Evolutionary conservation across 2,329 filamentous ascomycete genomes (phyloP).

Genomic region (Thielaviopsis cerberus): DNA sequence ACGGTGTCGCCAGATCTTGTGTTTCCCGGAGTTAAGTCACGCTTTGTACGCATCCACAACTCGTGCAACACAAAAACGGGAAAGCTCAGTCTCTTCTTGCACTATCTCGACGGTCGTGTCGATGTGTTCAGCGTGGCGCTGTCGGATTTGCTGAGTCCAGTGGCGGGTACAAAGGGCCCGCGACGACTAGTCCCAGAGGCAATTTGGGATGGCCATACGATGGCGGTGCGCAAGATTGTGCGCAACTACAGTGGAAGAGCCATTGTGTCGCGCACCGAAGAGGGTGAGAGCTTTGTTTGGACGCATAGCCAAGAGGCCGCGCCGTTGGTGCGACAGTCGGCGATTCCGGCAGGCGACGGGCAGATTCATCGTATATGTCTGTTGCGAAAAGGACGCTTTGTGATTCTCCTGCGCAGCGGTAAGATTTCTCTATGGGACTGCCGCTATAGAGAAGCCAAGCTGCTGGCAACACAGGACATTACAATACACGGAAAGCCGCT

Average conservation of each 20-base stretch:
- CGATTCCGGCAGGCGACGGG: conserved; percentile 43
- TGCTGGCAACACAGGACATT: conserved; percentile 32
- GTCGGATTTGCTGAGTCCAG: conserved; percentile 61
- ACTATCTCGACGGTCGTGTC: conserved; percentile 72
- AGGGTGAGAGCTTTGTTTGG: conserved; percentile 72
- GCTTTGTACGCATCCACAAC: conserved; percentile 3
- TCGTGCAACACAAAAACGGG: conserved; percentile 2
- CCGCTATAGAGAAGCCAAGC: conserved; percentile 35
- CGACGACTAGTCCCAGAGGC: conserved; percentile 42
- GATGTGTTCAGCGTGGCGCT: conserved; percentile 65
- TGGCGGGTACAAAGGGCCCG: conserved; percentile 28
- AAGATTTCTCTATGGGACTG: conserved; percentile 67
- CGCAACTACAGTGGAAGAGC: conserved; percentile 66
- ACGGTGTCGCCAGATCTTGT: conserved; percentile 40
- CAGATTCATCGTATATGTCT: conserved; percentile 69
- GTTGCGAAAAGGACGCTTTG: conserved; percentile 56
- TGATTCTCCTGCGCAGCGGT: conserved; percentile 59
- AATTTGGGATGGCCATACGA: conserved; percentile 70
- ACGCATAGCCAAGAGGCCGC: conserved; percentile 35
- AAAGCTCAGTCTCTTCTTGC: conserved; percentile 42
- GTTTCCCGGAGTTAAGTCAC: conserved; percentile 19
- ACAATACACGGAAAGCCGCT: conserved; percentile 48
- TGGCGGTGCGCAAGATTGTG: conserved; percentile 66
- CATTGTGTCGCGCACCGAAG: conserved; percentile 60
- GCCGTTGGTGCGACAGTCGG: conserved; percentile 37